Evolutionary conservation across 345 rosid species (phyloP), one percentile per base, ranked within the genome.

Genomic region (Syzygium oleosum): DNA sequence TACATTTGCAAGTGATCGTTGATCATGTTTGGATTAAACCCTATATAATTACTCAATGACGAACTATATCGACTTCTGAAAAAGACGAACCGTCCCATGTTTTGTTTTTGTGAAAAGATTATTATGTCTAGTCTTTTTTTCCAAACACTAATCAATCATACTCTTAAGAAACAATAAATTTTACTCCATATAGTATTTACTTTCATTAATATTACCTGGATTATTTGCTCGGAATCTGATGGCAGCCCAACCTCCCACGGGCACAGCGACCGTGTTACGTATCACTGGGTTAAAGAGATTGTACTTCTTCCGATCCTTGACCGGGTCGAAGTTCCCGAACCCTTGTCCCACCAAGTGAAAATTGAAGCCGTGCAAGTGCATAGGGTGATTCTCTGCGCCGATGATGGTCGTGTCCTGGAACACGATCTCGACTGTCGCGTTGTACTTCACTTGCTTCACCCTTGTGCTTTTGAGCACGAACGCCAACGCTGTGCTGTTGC

Each of bases 341-440:
- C 98, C 99, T 89, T 96, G 99, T 86, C 96, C 98, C 90, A 98
- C 6, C 2, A 98, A 96, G 79, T 96, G 94, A 88, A 98, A 98
- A 88, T 98, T 92, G 65, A 91, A 92, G 4, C 99, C 98, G 51
- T 98, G 99, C 19, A 98, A 46, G 56, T 98, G 99, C 90, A 96
- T 96, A 2, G 99, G 99, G 86, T 98, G 99, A 88, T 86, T 95
- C 94, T 98, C 99, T 3, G 88, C 85, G 0, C 86, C 93, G 1
- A 96, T 0, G 51, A 98, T 65, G 10, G 96, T 95, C 0, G 96
- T 96, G 93, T 98, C 93, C 85, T 98, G 99, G 12, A 95, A 29
- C 85, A 98, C 93, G 52, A 96, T 86, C 90, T 98, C 94, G 86
- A 98, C 95, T 19, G 95, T 95, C 16, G 97, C 12, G 34, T 98